A percentile compares a stretch with the other conserved stretches of the same genome.
Evolutionary conservation across 176 grass and related monocot species (phyloP).

Genomic region (Avena insularis): DNA sequence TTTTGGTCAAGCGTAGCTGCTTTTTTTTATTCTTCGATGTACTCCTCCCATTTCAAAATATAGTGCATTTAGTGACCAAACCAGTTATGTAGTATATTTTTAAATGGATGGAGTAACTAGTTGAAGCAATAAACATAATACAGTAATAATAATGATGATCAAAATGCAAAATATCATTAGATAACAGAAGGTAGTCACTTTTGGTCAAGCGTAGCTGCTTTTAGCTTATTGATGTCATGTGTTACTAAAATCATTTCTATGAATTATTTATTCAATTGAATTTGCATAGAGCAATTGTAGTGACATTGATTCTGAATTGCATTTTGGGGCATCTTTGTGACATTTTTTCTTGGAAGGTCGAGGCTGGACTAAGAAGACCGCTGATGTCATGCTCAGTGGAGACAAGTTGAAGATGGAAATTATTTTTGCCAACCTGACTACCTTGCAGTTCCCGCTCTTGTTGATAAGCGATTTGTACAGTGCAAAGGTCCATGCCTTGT

Average conservation of each 20-base stretch:
- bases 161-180: background rate
- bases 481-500: conserved; percentile 24
- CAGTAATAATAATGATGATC: background rate
- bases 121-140: background rate
- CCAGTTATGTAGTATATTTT: background rate
- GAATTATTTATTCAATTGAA: background rate
- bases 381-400: conserved; percentile 44
- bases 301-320: background rate
- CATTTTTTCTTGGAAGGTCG: conserved; percentile 43
- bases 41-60: background rate
- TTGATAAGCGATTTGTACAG: conserved; percentile 49
- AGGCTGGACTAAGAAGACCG: conserved; percentile 62
- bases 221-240: background rate
- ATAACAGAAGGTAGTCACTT: background rate
- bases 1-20: background rate
- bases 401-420: conserved; percentile 9
- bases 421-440: conserved; percentile 30
- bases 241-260: background rate
- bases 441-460: background rate
- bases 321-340: conserved; percentile 20
- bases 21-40: background rate
- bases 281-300: background rate
- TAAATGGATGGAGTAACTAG: background rate
- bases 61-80: background rate
- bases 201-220: background rate